Evolutionary conservation across 108 stramenopile genomes (phyloP), one percentile per base, ranked within the genome.

Genomic region (Stephanodiscus minutulus): DNA sequence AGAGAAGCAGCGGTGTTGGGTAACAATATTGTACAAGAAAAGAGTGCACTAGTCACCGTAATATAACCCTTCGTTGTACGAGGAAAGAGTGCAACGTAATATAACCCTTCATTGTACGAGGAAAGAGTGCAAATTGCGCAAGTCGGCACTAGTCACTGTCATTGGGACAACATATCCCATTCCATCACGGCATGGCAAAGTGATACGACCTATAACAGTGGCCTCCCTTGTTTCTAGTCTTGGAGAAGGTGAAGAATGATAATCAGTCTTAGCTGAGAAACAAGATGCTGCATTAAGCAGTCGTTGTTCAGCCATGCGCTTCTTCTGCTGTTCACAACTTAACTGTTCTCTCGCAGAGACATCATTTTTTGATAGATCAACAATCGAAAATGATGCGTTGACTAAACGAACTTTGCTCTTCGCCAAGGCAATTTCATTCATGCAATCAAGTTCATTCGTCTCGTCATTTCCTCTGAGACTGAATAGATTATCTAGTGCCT

Each of bases 111-210:
- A 74, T 36, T 74, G 65, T 24, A 78, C 37, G 22, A 78, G 73
- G 43, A 73, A 68, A 4, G 72, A 73, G 44, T 78, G 77, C n/a
- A 78, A 74, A 61, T 60, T 41, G 22, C 55, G 72, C 72, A 78
- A 54, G 13, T 78, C 77, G 5, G 54, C 13, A 28, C 25, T 66
- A 43, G 20, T 68, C n/a, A 78, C 77, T 17, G 22, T 33, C 31
- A 78, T 8, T 11, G 77, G 77, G 29, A 46, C 36, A 36, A 59
- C 57, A 39, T 61, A 67, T 66, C 66, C 72, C 22, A 36, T 21
- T 13, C 47, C 65, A 2, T 41, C 36, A 58, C 21, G 57, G 18
- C 77, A 73, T 41, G 66, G 57, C 66, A 78, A 54, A 12, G 66
- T 66, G 41, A 73, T 43, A 54, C 54, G 49, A 48, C 66, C 73